Evolutionary conservation across 257 asterid species (phyloP).

Genomic region (Solanum tarijense): DNA sequence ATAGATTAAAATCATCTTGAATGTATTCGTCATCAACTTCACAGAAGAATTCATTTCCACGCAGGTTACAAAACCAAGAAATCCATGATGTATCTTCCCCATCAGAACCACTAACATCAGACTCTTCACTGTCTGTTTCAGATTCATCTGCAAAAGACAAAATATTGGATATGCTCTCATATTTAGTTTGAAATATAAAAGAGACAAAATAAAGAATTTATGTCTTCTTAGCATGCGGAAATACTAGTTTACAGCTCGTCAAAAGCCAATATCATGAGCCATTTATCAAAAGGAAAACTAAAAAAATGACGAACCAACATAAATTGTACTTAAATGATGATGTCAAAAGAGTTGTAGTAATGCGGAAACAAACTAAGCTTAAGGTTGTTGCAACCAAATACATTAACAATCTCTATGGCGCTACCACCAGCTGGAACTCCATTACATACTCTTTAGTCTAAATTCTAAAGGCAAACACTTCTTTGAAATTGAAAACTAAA

Average conservation of each 20-base stretch:
- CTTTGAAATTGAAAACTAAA: not conserved
- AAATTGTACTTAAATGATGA: not conserved
- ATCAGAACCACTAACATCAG: conserved; percentile 95
- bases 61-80: conserved; percentile 96
- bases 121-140: conserved; percentile 90
- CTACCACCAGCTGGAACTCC: not conserved
- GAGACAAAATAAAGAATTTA: not conserved
- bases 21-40: conserved; percentile 97
- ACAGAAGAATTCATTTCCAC: conserved; percentile 97
- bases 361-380: not conserved
- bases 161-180: not conserved
- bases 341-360: not conserved
- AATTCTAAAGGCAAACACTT: not conserved
- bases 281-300: not conserved
- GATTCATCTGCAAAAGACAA: conserved; percentile 64
- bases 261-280: not conserved
- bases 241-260: not conserved
- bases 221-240: not conserved
- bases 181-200: not conserved
- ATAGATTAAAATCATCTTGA: conserved; percentile 91
- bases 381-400: not conserved
- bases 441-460: not conserved
- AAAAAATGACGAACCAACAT: not conserved
- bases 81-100: conserved; percentile 99
- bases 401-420: not conserved